Conservation (phyloP, 495 filamentous ascomycete species). For the Geopyxis carbonaria region DNA sequence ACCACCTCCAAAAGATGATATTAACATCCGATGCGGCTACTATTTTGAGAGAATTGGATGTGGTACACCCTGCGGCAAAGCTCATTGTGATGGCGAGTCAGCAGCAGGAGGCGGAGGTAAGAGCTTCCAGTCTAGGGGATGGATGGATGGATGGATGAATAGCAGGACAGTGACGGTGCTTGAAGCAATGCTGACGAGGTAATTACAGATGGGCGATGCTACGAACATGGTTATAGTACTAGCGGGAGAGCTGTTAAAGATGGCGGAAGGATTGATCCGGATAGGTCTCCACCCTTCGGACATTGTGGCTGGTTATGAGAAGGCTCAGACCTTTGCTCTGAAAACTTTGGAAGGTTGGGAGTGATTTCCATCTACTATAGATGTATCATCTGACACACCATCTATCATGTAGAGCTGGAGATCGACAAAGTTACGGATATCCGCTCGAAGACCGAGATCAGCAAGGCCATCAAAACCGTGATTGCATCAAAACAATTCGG, state of each 20-base stretch:
- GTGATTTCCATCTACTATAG: neutral
- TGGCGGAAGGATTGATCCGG: slow-evolving; percentile 86
- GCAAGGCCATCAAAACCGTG: slow-evolving; percentile 90
- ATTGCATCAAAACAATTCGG: slow-evolving; percentile 93
- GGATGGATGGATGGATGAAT: neutral
- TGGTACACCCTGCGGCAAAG: slow-evolving; percentile 96
- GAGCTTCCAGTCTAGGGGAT: slow-evolving; percentile 1
- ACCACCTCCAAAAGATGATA: slow-evolving; percentile 99
- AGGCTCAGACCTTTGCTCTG: slow-evolving; percentile 73
- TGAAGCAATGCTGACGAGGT: slow-evolving; percentile 6
- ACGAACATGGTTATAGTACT: slow-evolving; percentile 95
- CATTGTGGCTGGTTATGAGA: slow-evolving; percentile 89
- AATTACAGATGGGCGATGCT: slow-evolving; percentile 68
- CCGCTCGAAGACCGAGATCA: slow-evolving; percentile 58
- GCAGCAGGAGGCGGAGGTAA: slow-evolving; percentile 81
- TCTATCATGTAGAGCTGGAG: slow-evolving; percentile 54
- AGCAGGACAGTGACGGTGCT: too few species aligned
- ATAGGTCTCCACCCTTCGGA: slow-evolving; percentile 96
- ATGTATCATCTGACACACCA: too few species aligned
- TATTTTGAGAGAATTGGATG: slow-evolving; percentile 91
- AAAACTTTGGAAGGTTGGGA: slow-evolving; percentile 57
- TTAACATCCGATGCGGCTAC: slow-evolving; percentile 95
- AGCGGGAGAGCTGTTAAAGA: slow-evolving; percentile 89
- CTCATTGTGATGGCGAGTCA: slow-evolving; percentile 98
- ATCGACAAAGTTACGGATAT: slow-evolving; percentile 82